Evolutionary conservation across 225 moss, liverwort and hornwort genomes (phyloP).

Genomic region (Physcomitrellopsis africana): DNA sequence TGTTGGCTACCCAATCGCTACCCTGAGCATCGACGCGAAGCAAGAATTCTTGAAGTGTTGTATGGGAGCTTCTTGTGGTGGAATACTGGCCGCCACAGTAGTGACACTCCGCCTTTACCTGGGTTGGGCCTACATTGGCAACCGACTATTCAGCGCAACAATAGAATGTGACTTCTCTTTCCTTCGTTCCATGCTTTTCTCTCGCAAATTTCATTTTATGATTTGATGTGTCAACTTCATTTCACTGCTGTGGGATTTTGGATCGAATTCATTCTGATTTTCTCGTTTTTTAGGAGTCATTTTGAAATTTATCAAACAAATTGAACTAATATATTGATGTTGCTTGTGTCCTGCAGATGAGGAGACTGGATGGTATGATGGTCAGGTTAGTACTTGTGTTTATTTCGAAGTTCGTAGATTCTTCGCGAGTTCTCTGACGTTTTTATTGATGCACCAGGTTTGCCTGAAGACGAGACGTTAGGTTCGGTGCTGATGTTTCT

Average conservation of each 20-base stretch:
- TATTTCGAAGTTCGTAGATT: neutral
- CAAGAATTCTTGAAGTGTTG: slow-evolving; percentile 85
- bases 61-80: slow-evolving; percentile 85
- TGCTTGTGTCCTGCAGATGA: slow-evolving; percentile 73
- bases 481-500: slow-evolving; percentile 22
- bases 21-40: slow-evolving; percentile 82
- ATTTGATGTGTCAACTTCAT: neutral
- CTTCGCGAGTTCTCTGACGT: neutral
- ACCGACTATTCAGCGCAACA: slow-evolving; percentile 94
- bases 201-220: neutral
- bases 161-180: slow-evolving; percentile 70
- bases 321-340: slow-evolving; percentile 22
- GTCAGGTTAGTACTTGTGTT: slow-evolving; percentile 68
- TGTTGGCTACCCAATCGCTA: slow-evolving; percentile 82
- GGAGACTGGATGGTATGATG: slow-evolving; percentile 99
- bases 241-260: neutral
- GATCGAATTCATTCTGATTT: slow-evolving; percentile 6
- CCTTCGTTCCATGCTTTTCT: neutral
- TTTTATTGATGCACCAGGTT: neutral
- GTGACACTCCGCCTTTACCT: slow-evolving; percentile 86
- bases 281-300: slow-evolving; percentile 8
- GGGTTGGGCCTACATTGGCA: slow-evolving; percentile 96
- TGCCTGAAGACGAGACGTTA: neutral
- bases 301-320: neutral
- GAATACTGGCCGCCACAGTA: slow-evolving; percentile 79